These are phyloP conservation scores for Nicotiana undulata DNA, from an alignment of 257 asterid species.

Conservation along the genomic window DNA sequence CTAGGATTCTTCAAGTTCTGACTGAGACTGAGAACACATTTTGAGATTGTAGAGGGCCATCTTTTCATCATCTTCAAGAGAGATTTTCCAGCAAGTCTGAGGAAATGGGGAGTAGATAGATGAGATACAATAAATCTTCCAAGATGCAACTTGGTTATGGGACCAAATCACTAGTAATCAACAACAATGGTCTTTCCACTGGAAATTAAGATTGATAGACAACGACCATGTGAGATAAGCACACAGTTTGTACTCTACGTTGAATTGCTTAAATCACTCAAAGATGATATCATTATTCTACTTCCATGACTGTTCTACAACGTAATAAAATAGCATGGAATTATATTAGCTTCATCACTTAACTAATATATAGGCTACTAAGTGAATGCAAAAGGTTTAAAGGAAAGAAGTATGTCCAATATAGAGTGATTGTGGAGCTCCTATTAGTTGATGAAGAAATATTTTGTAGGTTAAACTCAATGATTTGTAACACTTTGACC, in stretches of 20 bases:
- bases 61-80: slow-evolving; percentile 85
- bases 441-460: background rate
- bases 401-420: background rate
- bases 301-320: background rate
- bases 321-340: background rate
- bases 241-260: background rate
- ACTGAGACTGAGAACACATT: slow-evolving; percentile 60
- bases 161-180: background rate
- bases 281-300: background rate
- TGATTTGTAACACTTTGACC: background rate
- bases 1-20: slow-evolving; percentile 58
- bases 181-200: background rate
- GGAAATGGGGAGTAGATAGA: slow-evolving; percentile 16
- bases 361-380: background rate
- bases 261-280: background rate
- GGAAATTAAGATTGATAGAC: background rate
- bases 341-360: background rate
- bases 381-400: background rate
- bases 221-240: background rate
- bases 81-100: slow-evolving; percentile 77
- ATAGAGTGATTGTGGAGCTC: background rate
- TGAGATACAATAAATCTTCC: slow-evolving; percentile 13
- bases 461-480: background rate
- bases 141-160: slow-evolving; percentile 2
- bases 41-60: slow-evolving; percentile 95